Evolutionary conservation across 805 yeast genomes (phyloP), one percentile per base, ranked within the genome.

Genomic region (Yamadazyma phyllophila): DNA sequence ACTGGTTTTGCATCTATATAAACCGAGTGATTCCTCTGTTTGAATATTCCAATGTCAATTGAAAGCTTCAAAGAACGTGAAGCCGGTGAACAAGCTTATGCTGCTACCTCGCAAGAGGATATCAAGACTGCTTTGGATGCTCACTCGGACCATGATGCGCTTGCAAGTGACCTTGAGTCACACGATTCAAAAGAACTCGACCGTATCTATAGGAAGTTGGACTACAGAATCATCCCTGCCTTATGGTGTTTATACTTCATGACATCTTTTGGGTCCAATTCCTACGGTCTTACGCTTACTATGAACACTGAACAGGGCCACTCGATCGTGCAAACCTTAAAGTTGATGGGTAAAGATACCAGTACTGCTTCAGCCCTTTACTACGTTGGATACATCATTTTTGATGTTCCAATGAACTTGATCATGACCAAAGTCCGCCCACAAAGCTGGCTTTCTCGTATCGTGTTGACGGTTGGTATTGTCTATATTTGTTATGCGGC

Each of bases 341-440:
- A 68, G 0, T 69, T 86, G 46, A 70, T 75, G 1, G 15, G 81
- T 2, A 80, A 83, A 44, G 78, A 86, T 51, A 74, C 77, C 0
- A 79, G 91, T 2, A 78, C 84, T 1, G 95, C 96, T 2, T 81
- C 86, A 15, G 94, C 96, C 0, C 71, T 88, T 35, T 83, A 85
- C 69, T 87, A 80, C 56, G 96, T 88, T 13, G 96, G 91, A 4
- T 87, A 79, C 61, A 87, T 88, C 53, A 69, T 88, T 35, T 88
- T 88, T 59, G 96, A 88, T 63, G 82, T 88, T 30, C 96, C 96
- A 29, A 87, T 87, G 91, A 88, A 88, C 63, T 72, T 88, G 54
- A 67, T 80, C 41, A 87, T 88, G 95, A 88, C 95, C n/a, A 72
- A 74, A 45, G 76, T 87, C 7, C 82, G 90, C 17, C 96, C 96